Base-by-base conservation (phyloP, 495 filamentous ascomycete genomes). In the Pseudevernia furfuracea region DNA sequence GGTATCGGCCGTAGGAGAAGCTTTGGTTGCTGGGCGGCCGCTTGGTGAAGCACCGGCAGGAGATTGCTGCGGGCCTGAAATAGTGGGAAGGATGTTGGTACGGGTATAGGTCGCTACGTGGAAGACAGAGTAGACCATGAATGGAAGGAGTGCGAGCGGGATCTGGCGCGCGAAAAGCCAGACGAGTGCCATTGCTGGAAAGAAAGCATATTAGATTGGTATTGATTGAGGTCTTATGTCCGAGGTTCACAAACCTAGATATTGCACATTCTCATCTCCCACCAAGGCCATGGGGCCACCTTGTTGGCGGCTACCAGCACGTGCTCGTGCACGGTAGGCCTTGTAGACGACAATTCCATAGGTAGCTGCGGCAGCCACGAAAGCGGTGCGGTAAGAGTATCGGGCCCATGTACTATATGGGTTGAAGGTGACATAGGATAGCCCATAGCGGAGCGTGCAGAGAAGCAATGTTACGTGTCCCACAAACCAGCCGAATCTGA, bases 261-360 rank as follows among this genome's bases (percentile, higher is more conserved):
- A 98, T 74, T 98, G 94, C 56, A 97, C 89, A 77, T 98, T 98
- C 82, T 97, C 94, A 74, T 98, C 94, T 23, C 84, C 77, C 61
- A 85, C 80, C 65, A 94, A 76, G 67, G 85, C 84, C 57, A 92
- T 37, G 34, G 77, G 60, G 36, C 74, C 73, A 67, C 85, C 84
- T 66, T 78, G 80, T 67, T 84, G 82, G 48, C 83, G 81, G 62
- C 79, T 81, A 58, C 86, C 87, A 58, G 83, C 78, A 75, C 85
- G 84, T 66, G 87, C 81, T 63, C 90, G 86, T 65, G 94, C 89
- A 63, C 92, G 86, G 78, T 89, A 92, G 59, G 90, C 91, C 83
- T 98, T 98, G 82, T 96, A 97, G n/a, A 97, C 95, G 25, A 98
- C 94, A 65, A 98, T 97, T 67, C 95, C 94, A 76, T 98, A 98